Base-by-base conservation (phyloP, 192 early-diverging fungal genomes). In the Kickxella alabastrina region DNA sequence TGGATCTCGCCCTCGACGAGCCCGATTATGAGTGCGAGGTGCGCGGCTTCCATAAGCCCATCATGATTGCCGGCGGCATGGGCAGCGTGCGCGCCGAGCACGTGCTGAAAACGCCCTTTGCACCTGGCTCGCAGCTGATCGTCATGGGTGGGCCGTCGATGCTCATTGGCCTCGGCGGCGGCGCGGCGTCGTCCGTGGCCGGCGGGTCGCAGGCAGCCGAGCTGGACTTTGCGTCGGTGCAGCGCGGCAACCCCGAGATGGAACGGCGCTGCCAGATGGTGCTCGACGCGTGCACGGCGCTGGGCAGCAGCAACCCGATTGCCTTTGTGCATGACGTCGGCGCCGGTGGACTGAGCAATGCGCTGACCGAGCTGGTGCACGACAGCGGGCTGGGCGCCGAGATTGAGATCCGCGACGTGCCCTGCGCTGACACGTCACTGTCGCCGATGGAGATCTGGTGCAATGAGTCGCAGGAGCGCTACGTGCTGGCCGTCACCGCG, bases 371-470 rank as follows among this genome's bases (percentile, higher is more conserved):
- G 79, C 87, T 98, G 50, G 97, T 99, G 23, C 90, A 99, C 67
- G 97, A 98, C 73, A 79, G 85, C 46, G 85, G 83, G 44, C 84
- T 94, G 23, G 97, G 97, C 46, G 95, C 93, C 25, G 48, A 72
- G 4, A 90, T 99, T 66, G 86, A 97, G 78, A 68, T 99, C 25
- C 89, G 95, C 28, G 83, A 89, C 29, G 86, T 99, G 41, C 92
- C 89, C 18, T 85, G 82, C 51, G 94, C 91, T 57, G 97, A 99
- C 54, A 79, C 84, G 10, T 70, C 85, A 43, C 88, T 99, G 89
- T 92, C 90, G 41, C 97, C 97, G n/a, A 97, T 99, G 97, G 97
- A 98, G 68, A 95, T 99, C 39, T 99, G 97, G 97, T 99, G 97
- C 78, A 99, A 99, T 38, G 97, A 99, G 76, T 85, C 90, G 35